phyloP scores from a whole-genome alignment of 148 eudicot genomes.

The Rhododendron griersonianum region DNA sequence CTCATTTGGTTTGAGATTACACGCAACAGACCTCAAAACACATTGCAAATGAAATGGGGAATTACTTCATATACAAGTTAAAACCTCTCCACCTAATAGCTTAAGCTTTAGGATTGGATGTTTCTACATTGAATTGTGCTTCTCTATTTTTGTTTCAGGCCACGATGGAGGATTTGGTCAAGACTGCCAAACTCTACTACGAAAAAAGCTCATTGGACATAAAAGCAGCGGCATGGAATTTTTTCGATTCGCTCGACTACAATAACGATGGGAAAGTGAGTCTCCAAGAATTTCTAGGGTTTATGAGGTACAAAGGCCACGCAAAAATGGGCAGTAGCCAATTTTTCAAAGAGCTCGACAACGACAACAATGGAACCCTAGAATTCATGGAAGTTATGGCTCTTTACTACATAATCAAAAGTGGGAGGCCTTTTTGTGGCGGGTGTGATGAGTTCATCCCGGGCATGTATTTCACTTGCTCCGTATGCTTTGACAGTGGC shows the following conservation, averaged over 20 bases:
- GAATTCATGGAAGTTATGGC: slow-evolving; percentile 15
- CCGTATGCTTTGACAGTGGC: not conserved
- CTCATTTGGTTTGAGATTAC: too few relatives aligned
- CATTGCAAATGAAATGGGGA: too few relatives aligned
- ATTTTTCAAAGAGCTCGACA: slow-evolving; percentile 13
- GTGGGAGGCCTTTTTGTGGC: slow-evolving; percentile 20
- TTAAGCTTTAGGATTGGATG: too few relatives aligned
- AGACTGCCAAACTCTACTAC: not conserved
- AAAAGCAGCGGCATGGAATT: not conserved
- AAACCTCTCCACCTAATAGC: too few relatives aligned
- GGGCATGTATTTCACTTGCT: slow-evolving; percentile 13
- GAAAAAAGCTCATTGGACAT: too few relatives aligned
- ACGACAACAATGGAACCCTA: slow-evolving; percentile 5
- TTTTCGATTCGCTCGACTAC: not conserved
- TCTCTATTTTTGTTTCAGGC: not conserved
- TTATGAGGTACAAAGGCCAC: slow-evolving; percentile 17
- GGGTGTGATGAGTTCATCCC: slow-evolving; percentile 6
- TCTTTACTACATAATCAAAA: slow-evolving; percentile 18
- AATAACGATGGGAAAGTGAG: not conserved
- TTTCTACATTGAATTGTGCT: too few relatives aligned
- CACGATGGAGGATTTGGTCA: not conserved
- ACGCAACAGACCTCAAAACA: too few relatives aligned
- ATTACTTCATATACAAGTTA: too few relatives aligned
- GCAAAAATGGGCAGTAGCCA: not conserved
- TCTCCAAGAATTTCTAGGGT: slow-evolving; percentile 8